Conservation (phyloP, 371 early-diverging fungal species). For the Mortierella sp. region DNA sequence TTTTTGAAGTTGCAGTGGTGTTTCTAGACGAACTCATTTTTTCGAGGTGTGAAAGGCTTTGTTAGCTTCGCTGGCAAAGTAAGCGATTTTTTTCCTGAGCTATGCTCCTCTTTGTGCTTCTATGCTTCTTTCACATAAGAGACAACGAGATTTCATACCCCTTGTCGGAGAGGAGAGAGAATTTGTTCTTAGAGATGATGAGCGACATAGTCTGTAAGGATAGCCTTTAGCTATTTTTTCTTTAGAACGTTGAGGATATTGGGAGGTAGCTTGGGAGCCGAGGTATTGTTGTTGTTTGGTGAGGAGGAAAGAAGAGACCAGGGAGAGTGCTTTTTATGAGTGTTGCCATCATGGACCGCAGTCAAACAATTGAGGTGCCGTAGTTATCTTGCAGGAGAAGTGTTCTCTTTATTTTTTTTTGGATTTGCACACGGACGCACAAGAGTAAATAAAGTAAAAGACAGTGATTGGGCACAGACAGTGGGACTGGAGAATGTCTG, state of each 20-base stretch:
- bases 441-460: neutral
- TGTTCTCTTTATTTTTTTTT: neutral
- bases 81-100: neutral
- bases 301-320: neutral
- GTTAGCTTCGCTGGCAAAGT: neutral
- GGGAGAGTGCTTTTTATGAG: neutral
- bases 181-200: slow-evolving; percentile 8
- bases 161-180: slow-evolving; percentile 4
- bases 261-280: neutral
- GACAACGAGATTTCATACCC: neutral
- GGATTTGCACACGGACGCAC: neutral
- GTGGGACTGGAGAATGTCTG: neutral
- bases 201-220: neutral
- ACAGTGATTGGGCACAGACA: neutral
- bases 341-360: neutral
- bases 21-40: neutral
- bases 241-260: neutral
- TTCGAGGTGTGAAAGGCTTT: neutral
- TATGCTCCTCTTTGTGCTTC: neutral
- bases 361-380: neutral
- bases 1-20: neutral
- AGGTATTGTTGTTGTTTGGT: neutral
- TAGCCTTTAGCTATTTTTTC: neutral
- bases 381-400: neutral
- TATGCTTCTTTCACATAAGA: neutral